Evolutionary conservation across 257 asterid species (phyloP), one percentile per base, ranked within the genome.

Genomic region (Nicotiana obtusifolia): DNA sequence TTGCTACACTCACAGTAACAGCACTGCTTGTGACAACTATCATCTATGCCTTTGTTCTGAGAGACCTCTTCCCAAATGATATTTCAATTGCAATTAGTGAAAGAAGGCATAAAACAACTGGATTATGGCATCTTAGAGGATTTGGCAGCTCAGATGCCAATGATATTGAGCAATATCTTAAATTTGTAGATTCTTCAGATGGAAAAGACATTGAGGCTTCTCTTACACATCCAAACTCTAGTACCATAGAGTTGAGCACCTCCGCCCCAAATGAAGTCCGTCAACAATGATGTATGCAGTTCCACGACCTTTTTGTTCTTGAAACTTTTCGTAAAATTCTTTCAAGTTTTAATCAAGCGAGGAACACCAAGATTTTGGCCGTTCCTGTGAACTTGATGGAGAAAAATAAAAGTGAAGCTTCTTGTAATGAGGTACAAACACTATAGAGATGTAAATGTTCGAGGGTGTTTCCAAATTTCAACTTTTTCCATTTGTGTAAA

Each of bases 51-150:
- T 88, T 93, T 33, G 90, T 94, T 9, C 88, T 88, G 9, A 33
- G 86, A 1, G 92, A 94, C 81, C 89, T 94, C 17, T 92, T 94
- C 30, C 98, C 98, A 0, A 94, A 94, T 56, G 97, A 92, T 84
- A 89, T 89, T 11, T 90, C 97, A 30, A 92, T 94, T 84, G 97
- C 98, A 3, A 93, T 94, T 3, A 88, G 91, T 60, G 87, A 90
- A 47, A 82, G 88, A 81, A 84, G 67, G 53, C 91, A 87, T 3
- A 91, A 90, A 64, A 78, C 84, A 0, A 75, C 85, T n/a, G 79
- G 60, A 5, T 84, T 67, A 80, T 84, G 95, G 95, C 60, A 71
- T 24, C 94, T 83, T 16, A 83, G 82, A 79, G 87, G 87, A 78
- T 5, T 77, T 14, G 87, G 89, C 9, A 88, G 88, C 88, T 88